Evolutionary conservation across 306 rosid genomes (phyloP), one percentile per base, ranked within the genome.

Genomic region (Geum urbanum): DNA sequence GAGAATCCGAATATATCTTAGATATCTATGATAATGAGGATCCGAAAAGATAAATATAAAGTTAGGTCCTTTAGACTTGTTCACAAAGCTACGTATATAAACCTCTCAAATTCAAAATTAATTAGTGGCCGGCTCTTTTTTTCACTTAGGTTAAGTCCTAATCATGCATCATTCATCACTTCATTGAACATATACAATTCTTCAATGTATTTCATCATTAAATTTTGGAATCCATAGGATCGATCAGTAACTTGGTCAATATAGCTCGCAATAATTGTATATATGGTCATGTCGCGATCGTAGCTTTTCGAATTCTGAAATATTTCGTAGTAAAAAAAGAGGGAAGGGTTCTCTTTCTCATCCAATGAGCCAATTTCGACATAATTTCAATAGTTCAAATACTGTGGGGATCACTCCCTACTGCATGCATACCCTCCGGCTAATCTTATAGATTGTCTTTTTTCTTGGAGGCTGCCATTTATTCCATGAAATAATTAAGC

Each of bases 371-470:
- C 37, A 32, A 32, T 32, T 32, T 32, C 37, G 37, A 32, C 4
- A 1, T 32, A 32, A 32, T 32, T 32, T 32, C 37, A 32, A 32
- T 32, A 32, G 4, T 32, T 32, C 37, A 32, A 24, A 2, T 32
- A 3, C 37, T 15, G 79, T 69, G 74, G 79, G 65, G 79, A 20
- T 24, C 2, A 24, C 27, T 24, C 70, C 65, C 66, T 52, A 24
- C 27, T 24, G 27, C 27, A 24, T 24, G 37, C 37, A 32, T 32
- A 3, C 37, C 37, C 37, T 32, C 37, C 3, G 37, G 37, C 2
- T 50, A 44, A 27, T 53, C 44, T 52, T 24, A n/a, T 68, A 52
- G 70, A 32, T 32, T 32, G 37, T 32, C 37, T 40, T 49, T 50
- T 16, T 39, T 51, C 60, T 40, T 39, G 41, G 7, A 63, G 24